Base-by-base conservation (phyloP, 2,329 filamentous ascomycete species). In the Eutypella sp. region DNA sequence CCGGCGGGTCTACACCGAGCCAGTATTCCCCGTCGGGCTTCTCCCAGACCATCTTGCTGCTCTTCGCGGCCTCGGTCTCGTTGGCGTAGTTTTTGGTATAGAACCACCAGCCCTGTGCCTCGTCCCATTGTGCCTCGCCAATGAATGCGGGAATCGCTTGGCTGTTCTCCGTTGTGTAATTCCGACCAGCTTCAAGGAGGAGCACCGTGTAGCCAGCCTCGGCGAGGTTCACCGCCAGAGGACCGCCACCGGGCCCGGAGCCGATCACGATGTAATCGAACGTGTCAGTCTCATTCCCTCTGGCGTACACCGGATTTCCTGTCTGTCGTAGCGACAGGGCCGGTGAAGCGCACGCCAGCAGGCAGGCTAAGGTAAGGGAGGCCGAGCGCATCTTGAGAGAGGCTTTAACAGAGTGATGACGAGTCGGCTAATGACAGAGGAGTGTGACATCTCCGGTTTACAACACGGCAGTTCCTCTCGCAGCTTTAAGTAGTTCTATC, bases 11-110 rank as follows among this genome's bases (percentile, higher is more conserved):
- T 2, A 57, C 52, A 8, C 68, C 68, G 45, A 66, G 60, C 46
- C 69, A 70, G 43, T 65, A 60, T 5, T 55, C 60, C 8, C 68
- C 67, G 19, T 66, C 59, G 6, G 62, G 53, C 13, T 59, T 57
- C 20, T 70, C 60, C 60, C 78, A 82, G 3, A 73, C 72, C 53
- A 75, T 76, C 58, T 82, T 76, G 39, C 68, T 62, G 51, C 73
- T 69, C 54, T 76, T 67, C 49, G 69, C 65, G 49, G 78, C 72
- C 16, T 72, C 67, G 13, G 59, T 63, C 41, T 74, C 63, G 52
- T 81, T 71, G 10, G 69, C 66, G 53, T 76, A 81, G 62, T 82
- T 76, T 49, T 73, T 71, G 47, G 81, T 76, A 54, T 72, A 83
- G 61, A 76, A 82, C 62, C 80, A 75, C 79, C 56, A 58, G 47